Evolutionary conservation across 2,329 filamentous ascomycete genomes (phyloP).

Genomic region (Pseudocercospora musae): DNA sequence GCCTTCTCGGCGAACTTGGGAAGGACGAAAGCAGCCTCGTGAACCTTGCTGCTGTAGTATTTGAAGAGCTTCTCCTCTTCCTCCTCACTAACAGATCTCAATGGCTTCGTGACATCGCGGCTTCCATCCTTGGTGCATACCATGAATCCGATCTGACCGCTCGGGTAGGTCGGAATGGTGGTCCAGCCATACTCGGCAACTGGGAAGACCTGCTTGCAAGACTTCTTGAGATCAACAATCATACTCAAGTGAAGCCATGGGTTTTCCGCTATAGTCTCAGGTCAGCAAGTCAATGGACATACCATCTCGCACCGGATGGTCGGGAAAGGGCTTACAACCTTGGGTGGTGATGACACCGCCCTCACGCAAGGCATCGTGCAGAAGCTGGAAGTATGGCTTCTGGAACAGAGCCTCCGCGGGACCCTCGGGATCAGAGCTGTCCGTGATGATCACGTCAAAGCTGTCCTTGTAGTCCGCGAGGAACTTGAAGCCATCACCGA

Average conservation of each 20-base stretch:
- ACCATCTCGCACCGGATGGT: slow-evolving; percentile 16
- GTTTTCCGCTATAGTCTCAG: slow-evolving; percentile 73
- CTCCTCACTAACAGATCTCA: slow-evolving; percentile 76
- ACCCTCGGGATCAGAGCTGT: slow-evolving; percentile 95
- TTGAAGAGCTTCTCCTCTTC: slow-evolving; percentile 90
- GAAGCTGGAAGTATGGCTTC: slow-evolving; percentile 97
- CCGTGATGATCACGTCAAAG: slow-evolving; percentile 99
- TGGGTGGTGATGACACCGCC: slow-evolving; percentile 99
- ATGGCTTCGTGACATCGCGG: slow-evolving; percentile 77
- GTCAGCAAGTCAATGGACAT: slow-evolving; percentile 24
- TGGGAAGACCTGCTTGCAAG: slow-evolving; percentile 95
- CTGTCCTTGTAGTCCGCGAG: slow-evolving; percentile 92
- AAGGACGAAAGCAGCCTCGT: slow-evolving; percentile 89
- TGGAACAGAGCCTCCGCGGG: slow-evolving; percentile 96
- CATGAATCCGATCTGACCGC: slow-evolving; percentile 99
- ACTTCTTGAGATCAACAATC: slow-evolving; percentile 92
- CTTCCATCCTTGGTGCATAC: slow-evolving; percentile 93
- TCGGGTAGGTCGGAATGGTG: slow-evolving; percentile 98
- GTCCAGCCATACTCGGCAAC: slow-evolving; percentile 98
- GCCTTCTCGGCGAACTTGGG: slow-evolving; percentile 88
- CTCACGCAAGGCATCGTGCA: slow-evolving; percentile 83
- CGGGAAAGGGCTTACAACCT: slow-evolving; percentile 91
- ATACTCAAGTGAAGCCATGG: slow-evolving; percentile 96
- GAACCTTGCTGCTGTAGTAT: slow-evolving; percentile 97
- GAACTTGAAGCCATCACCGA: slow-evolving; percentile 99